A percentile compares a stretch with the other conserved stretches of the same genome.
These are phyloP conservation scores for Pyrenophora graminea DNA, from an alignment of 2,329 filamentous ascomycete species.

Conservation along the genomic window DNA sequence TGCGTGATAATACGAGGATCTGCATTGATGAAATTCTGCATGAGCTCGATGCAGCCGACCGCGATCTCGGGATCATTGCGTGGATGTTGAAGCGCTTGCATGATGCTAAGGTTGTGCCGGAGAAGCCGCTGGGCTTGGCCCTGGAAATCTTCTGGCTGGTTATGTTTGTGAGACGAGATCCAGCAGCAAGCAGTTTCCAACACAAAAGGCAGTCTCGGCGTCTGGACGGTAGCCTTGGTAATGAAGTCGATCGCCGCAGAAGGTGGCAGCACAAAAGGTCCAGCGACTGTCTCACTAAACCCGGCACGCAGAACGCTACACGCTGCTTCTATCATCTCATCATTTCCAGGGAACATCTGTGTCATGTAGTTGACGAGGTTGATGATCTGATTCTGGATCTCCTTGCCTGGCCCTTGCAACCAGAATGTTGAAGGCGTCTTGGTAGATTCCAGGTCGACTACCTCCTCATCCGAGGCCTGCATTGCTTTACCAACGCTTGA, in stretches of 20 bases:
- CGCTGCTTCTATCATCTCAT: constrained; percentile 72
- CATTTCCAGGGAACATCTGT: constrained; percentile 61
- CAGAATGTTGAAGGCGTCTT: constrained; percentile 51
- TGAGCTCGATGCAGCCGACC: constrained; percentile 74
- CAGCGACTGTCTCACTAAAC: constrained; percentile 73
- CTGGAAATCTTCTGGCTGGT: constrained; percentile 47
- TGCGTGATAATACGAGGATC: constrained; percentile 66
- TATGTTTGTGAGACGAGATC: constrained; percentile 50
- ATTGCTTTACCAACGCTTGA: constrained; percentile 72
- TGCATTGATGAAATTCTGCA: constrained; percentile 65
- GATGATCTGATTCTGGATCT: constrained; percentile 58
- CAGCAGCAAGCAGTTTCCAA: constrained; percentile 75
- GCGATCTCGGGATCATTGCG: constrained; percentile 72
- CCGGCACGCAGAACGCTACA: constrained; percentile 74
- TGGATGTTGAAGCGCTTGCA: constrained; percentile 65
- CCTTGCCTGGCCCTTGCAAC: constrained; percentile 53
- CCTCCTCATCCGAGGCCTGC: constrained; percentile 68
- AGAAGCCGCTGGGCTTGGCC: constrained; percentile 48
- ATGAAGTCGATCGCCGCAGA: constrained; percentile 70
- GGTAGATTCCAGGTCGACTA: constrained; percentile 68
- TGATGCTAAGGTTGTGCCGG: constrained; percentile 65
- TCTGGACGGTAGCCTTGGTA: constrained; percentile 61
- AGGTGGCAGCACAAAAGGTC: constrained; percentile 76
- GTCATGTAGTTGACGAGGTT: constrained; percentile 56
- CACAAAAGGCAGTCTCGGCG: constrained; percentile 68